phyloP scores from a whole-genome alignment of 2,329 filamentous ascomycete genomes.

The Chaetomium sp. region DNA sequence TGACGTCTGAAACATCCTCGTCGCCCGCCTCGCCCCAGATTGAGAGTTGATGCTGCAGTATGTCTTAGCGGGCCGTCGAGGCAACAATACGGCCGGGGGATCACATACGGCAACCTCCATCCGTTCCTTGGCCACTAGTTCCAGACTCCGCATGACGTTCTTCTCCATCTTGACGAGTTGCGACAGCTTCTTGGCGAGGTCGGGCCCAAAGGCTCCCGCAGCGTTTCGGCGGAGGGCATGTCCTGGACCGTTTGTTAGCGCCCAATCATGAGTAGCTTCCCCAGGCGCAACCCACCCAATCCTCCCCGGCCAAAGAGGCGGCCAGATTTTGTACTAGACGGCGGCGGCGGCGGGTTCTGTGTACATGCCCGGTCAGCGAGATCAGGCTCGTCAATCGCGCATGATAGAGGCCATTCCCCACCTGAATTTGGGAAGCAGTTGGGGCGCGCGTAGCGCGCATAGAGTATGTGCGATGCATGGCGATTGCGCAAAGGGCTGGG shows the following conservation, averaged over 20 bases:
- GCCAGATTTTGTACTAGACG: slow-evolving; percentile 87
- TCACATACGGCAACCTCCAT: slow-evolving; percentile 94
- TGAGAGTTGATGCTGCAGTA: slow-evolving; percentile 89
- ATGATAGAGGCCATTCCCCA: slow-evolving; percentile 35
- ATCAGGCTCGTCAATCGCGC: background rate
- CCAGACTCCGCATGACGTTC: slow-evolving; percentile 99
- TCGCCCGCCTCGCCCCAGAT: slow-evolving; percentile 96
- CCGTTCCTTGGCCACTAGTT: slow-evolving; percentile 89
- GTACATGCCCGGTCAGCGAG: slow-evolving; percentile 18
- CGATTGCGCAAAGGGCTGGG: slow-evolving; percentile 34
- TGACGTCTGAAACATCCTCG: slow-evolving; percentile 97
- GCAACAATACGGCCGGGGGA: background rate
- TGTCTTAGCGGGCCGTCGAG: slow-evolving; percentile 9
- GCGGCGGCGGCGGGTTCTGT: slow-evolving; percentile 89
- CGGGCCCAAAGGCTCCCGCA: slow-evolving; percentile 76
- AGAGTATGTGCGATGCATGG: slow-evolving; percentile 97
- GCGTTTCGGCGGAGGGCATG: slow-evolving; percentile 73
- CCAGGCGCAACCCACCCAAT: slow-evolving; percentile 64
- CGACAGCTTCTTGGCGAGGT: slow-evolving; percentile 95
- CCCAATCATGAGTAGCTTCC: slow-evolving; percentile 19
- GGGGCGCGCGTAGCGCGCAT: slow-evolving; percentile 97
- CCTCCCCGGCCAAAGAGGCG: slow-evolving; percentile 86
- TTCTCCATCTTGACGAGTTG: slow-evolving; percentile 99
- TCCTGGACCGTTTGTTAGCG: slow-evolving; percentile 45
- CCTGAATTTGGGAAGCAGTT: slow-evolving; percentile 77